phyloP scores from a whole-genome alignment of 75 land plant genomes.

The Pseudotsuga menziesii region DNA sequence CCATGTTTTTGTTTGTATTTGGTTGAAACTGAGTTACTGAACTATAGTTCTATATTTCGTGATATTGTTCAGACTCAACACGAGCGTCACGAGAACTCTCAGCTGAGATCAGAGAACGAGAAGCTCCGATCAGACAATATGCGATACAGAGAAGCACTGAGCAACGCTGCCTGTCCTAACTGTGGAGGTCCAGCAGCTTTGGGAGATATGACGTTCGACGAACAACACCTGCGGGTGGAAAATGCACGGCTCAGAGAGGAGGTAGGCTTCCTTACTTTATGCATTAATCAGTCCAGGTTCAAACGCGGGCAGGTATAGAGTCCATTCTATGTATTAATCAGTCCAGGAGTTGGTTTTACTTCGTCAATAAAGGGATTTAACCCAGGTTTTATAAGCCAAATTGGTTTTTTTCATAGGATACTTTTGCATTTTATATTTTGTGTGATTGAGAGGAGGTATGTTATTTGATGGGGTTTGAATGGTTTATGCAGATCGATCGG shows the following conservation, averaged over 20 bases:
- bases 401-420: no score
- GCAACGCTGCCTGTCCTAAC: conserved; percentile 66
- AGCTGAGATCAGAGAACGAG: conserved; percentile 73
- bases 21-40: no score
- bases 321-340: no score
- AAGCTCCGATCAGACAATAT: conserved; percentile 72
- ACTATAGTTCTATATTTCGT: no score
- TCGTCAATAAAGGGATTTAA: not conserved
- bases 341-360: not conserved
- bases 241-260: conserved; percentile 74
- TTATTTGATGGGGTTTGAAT: no score
- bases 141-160: conserved; percentile 65
- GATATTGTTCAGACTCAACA: conserved; percentile 51
- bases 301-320: no score
- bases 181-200: conserved; percentile 76
- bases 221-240: conserved; percentile 73
- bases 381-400: no score
- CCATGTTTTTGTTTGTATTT: no score
- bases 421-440: no score
- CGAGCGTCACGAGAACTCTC: conserved; percentile 71
- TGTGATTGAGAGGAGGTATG: no score
- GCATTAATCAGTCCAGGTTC: not conserved
- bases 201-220: conserved; percentile 77
- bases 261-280: conserved; percentile 22
- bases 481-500: conserved; percentile 53